phyloP scores from a whole-genome alignment of 306 rosid genomes.

The Cicer judaicum region DNA sequence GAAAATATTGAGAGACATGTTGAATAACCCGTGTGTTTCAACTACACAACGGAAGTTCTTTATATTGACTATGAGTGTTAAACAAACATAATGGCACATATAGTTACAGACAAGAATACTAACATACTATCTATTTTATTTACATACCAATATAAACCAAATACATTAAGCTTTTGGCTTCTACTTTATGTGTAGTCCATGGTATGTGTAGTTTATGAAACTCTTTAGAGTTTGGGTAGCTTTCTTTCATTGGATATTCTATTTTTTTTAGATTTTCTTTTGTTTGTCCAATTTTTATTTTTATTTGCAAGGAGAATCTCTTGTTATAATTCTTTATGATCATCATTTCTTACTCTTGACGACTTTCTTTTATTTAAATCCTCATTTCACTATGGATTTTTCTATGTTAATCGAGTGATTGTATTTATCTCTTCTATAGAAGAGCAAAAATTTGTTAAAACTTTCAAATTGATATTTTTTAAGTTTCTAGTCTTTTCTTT shows the following conservation, averaged over 20 bases:
- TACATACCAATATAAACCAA: no score
- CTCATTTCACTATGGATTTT: slow-evolving; percentile 33
- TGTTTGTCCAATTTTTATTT: not conserved
- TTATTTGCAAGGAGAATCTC: not conserved
- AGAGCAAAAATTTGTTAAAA: slow-evolving; percentile 15
- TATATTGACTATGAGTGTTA: no score
- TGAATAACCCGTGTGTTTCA: no score
- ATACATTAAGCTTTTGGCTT: not conserved
- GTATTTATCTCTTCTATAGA: slow-evolving; percentile 2
- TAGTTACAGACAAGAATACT: no score
- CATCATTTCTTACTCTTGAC: not conserved
- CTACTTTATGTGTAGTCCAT: not conserved
- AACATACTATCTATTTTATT: no score
- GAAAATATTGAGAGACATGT: no score
- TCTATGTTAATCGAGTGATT: slow-evolving; percentile 14
- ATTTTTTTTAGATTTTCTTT: not conserved
- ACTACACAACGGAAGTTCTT: no score
- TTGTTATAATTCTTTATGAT: not conserved
- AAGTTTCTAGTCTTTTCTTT: slow-evolving; percentile 2
- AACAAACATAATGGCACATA: no score
- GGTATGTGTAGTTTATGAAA: not conserved
- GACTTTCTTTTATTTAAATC: not conserved
- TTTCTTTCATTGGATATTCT: not conserved
- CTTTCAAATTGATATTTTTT: not conserved
- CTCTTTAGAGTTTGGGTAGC: not conserved